Percentiles rank a stretch among this genome's conserved stretches.
Conservation (phyloP, 1,284 basidiomycete species). For the Melanopsichium pennsylvanicum region DNA sequence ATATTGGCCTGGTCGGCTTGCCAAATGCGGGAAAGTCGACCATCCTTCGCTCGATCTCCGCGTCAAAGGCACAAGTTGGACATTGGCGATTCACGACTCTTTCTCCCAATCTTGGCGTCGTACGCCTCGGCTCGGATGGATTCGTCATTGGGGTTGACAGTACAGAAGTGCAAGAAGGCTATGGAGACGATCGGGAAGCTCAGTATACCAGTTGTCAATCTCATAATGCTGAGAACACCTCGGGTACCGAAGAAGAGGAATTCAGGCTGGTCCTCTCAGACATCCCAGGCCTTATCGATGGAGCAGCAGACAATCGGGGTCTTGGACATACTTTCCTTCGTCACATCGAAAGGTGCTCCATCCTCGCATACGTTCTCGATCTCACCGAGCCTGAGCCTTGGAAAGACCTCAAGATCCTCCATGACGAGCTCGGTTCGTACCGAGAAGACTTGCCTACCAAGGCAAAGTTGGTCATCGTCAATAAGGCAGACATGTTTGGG, state of each 20-base stretch:
- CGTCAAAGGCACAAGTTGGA: conserved; percentile 82
- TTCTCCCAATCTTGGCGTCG: conserved; percentile 92
- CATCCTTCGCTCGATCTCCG: conserved; percentile 85
- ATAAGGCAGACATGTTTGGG: conserved; percentile 79
- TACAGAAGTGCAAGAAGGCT: conserved; percentile 33
- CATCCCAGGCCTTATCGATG: conserved; percentile 88
- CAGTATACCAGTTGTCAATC: neutral
- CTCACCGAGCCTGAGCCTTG: conserved; percentile 72
- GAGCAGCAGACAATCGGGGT: conserved; percentile 86
- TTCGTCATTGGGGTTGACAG: conserved; percentile 34
- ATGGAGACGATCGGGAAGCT: conserved; percentile 13
- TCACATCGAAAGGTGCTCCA: conserved; percentile 88
- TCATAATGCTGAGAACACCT: neutral
- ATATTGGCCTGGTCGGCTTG: conserved; percentile 92
- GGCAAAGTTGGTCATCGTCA: conserved; percentile 76
- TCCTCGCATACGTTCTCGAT: conserved; percentile 91
- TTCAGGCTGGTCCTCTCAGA: conserved; percentile 95
- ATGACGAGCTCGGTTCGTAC: conserved; percentile 84
- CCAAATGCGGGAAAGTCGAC: conserved; percentile 86
- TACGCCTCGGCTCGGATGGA: conserved; percentile 77
- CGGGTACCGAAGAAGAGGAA: conserved; percentile 69
- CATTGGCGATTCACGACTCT: conserved; percentile 93
- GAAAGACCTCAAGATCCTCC: conserved; percentile 77
- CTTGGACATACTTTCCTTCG: conserved; percentile 93
- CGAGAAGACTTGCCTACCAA: conserved; percentile 76